A percentile compares a stretch with the other conserved stretches of the same genome.
Evolutionary conservation across 2,329 filamentous ascomycete species (phyloP).

Genomic region (Penicillium sp.): DNA sequence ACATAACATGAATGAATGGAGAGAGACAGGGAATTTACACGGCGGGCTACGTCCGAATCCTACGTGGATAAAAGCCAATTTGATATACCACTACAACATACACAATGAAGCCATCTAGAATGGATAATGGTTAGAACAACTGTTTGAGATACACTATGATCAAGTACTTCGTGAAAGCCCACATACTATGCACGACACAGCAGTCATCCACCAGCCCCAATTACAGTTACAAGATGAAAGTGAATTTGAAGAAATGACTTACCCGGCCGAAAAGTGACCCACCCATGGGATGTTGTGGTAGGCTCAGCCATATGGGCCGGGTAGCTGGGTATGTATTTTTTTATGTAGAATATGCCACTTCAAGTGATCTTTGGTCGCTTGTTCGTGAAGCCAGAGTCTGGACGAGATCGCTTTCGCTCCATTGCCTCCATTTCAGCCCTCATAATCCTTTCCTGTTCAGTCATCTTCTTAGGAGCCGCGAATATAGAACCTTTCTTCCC

Average conservation of each 20-base stretch:
- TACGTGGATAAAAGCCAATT: no score
- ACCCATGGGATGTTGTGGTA: background rate
- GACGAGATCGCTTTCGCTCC: slow-evolving; percentile 62
- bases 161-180: no score
- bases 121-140: no score
- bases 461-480: slow-evolving; percentile 76
- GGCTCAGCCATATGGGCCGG: background rate
- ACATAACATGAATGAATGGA: background rate
- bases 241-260: background rate
- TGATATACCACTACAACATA: no score
- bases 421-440: slow-evolving; percentile 66
- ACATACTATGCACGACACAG: no score
- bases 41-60: no score
- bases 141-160: no score
- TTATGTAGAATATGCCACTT: background rate
- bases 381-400: slow-evolving; percentile 31
- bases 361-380: slow-evolving; percentile 39
- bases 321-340: background rate
- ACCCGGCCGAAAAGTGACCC: background rate
- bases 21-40: background rate
- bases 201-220: no score
- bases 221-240: background rate
- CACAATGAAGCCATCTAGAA: no score
- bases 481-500: slow-evolving; percentile 62
- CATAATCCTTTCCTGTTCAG: slow-evolving; percentile 86